phyloP scores from a whole-genome alignment of 805 yeast genomes.

The Schizosaccharomyces japonicus region DNA sequence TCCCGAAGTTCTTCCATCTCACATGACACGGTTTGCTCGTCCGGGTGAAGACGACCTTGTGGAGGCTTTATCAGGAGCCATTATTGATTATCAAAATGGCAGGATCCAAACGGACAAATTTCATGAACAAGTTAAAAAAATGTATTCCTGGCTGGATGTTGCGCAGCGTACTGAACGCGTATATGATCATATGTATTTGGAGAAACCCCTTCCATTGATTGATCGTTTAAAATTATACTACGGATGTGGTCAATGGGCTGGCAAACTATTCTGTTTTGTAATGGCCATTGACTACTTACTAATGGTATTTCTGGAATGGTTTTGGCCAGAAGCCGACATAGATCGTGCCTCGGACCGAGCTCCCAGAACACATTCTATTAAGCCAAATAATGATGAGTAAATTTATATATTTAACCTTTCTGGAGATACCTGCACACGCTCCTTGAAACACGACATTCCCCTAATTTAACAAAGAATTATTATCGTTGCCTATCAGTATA shows the following conservation, averaged over 20 bases:
- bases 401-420: no score
- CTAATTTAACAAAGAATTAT: no score
- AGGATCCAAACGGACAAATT: constrained; percentile 48
- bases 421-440: no score
- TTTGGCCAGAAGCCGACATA: constrained; percentile 44
- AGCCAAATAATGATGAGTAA: no score
- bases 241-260: constrained; percentile 52
- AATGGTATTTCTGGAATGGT: constrained; percentile 36
- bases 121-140: constrained; percentile 48
- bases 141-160: constrained; percentile 84
- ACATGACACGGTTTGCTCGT: constrained; percentile 78
- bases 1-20: constrained; percentile 79
- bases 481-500: no score
- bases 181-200: constrained; percentile 27
- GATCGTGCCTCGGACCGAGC: constrained; percentile 27
- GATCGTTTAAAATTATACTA: constrained; percentile 40
- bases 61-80: constrained; percentile 47
- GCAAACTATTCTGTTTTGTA: constrained; percentile 56
- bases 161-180: constrained; percentile 70
- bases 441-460: no score
- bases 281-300: constrained; percentile 58
- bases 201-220: constrained; percentile 27
- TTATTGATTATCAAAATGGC: constrained; percentile 30
- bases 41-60: constrained; percentile 72
- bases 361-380: no score